These are phyloP conservation scores for Quercus robur DNA, from an alignment of 306 rosid genomes.

Conservation along the genomic window DNA sequence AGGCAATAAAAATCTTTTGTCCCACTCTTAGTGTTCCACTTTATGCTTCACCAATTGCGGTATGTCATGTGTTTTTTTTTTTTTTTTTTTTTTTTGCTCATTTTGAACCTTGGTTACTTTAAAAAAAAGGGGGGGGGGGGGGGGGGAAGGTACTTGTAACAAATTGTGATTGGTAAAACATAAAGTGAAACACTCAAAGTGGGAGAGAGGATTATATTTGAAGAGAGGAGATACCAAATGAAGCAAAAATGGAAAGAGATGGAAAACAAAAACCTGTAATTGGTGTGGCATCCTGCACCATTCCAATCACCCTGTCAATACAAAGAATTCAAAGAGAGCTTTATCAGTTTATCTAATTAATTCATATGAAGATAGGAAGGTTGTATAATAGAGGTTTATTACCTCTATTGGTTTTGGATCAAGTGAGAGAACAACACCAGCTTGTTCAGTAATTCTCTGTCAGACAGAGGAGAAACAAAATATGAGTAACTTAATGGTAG, in stretches of 20 bases:
- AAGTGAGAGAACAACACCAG: conserved; percentile 91
- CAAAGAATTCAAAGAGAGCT: conserved; percentile 12
- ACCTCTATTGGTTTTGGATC: conserved; percentile 99
- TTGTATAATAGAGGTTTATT: conserved; percentile 1
- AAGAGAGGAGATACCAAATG: neutral
- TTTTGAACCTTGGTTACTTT: no score
- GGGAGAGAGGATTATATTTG: no score
- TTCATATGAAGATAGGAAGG: neutral
- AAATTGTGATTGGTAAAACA: no score
- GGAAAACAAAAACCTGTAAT: conserved; percentile 63
- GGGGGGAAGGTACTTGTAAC: no score
- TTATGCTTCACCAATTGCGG: no score
- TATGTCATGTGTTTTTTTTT: no score
- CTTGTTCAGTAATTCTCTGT: conserved; percentile 99
- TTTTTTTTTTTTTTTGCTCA: no score
- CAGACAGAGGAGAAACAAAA: conserved; percentile 11
- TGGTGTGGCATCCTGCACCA: conserved; percentile 99
- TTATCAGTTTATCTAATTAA: conserved; percentile 13
- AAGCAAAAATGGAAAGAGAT: neutral
- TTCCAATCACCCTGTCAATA: conserved; percentile 93
- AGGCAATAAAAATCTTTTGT: neutral
- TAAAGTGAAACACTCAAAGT: no score
- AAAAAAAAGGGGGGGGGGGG: no score
- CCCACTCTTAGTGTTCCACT: no score
- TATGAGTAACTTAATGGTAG: neutral